Evolutionary conservation across 75 land plant species (phyloP).

Genomic region (Azolla pinnata): DNA sequence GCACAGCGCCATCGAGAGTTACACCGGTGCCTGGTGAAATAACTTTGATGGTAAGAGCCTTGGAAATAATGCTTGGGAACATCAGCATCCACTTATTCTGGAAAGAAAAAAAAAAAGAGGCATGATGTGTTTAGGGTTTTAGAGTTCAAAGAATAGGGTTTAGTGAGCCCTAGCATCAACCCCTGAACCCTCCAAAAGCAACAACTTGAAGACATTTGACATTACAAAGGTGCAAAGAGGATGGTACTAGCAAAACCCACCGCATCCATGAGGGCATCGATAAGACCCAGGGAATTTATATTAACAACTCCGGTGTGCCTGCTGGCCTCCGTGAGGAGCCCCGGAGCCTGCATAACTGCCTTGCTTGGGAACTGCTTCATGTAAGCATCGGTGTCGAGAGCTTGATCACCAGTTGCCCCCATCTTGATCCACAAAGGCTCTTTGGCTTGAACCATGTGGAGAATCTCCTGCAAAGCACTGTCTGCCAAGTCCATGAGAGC

Average conservation of each 20-base stretch:
- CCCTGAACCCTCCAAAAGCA: too few species aligned
- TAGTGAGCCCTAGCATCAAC: too few species aligned
- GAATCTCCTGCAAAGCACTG: constrained; percentile 56
- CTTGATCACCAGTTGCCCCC: constrained; percentile 11
- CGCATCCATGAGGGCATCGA: constrained; percentile 75
- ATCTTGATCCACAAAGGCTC: constrained; percentile 63
- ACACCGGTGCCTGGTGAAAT: constrained; percentile 46
- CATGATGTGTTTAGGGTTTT: too few species aligned
- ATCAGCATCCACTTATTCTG: constrained; percentile 79
- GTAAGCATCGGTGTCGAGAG: constrained; percentile 59
- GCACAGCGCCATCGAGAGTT: constrained; percentile 45
- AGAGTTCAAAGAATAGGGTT: too few species aligned
- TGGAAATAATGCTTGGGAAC: constrained; percentile 61
- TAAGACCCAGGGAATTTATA: constrained; percentile 52
- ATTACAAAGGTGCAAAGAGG: not conserved
- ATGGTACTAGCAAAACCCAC: constrained; percentile 20
- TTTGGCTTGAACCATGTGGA: constrained; percentile 46
- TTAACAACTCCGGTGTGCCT: constrained; percentile 58
- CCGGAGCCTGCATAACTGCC: constrained; percentile 22
- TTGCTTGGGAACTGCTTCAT: constrained; percentile 39
- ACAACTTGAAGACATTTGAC: too few species aligned
- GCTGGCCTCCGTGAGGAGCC: constrained; percentile 50
- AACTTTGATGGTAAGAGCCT: constrained; percentile 56
- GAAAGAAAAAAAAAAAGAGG: too few species aligned
- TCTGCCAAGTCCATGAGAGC: constrained; percentile 60